phyloP scores from a whole-genome alignment of 192 early-diverging fungal genomes.

The Funneliformis mosseae region DNA sequence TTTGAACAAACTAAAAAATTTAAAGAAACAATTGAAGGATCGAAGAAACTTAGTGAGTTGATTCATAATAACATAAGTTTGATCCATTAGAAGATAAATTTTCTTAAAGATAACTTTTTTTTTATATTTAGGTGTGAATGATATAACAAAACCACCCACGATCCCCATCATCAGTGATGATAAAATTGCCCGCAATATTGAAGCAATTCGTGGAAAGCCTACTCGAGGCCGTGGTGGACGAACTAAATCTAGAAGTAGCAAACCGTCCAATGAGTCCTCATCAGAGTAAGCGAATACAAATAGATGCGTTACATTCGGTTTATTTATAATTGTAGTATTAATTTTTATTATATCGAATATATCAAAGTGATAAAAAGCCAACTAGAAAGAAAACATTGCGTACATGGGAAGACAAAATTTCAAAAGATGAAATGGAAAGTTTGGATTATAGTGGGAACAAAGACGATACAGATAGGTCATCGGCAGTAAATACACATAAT shows the following conservation, averaged over 20 bases:
- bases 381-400: constrained; percentile 61
- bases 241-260: constrained; percentile 31
- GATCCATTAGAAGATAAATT: background rate
- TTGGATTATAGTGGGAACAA: constrained; percentile 52
- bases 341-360: background rate
- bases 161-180: constrained; percentile 47
- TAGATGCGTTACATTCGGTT: background rate
- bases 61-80: background rate
- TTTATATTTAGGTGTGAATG: constrained; percentile 22
- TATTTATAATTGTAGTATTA: background rate
- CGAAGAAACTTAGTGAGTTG: constrained; percentile 39
- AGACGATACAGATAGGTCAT: constrained; percentile 29
- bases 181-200: constrained; percentile 53
- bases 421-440: constrained; percentile 56
- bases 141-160: constrained; percentile 24
- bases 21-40: constrained; percentile 61
- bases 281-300: constrained; percentile 36
- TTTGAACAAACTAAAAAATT: constrained; percentile 83
- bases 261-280: constrained; percentile 32
- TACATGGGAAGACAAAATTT: constrained; percentile 75
- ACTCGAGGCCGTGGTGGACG: constrained; percentile 39
- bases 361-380: constrained; percentile 43
- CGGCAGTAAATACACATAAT: background rate
- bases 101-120: background rate
- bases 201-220: constrained; percentile 42